Conservation (phyloP, 2,329 filamentous ascomycete genomes). For the Curvularia eragrostidis region DNA sequence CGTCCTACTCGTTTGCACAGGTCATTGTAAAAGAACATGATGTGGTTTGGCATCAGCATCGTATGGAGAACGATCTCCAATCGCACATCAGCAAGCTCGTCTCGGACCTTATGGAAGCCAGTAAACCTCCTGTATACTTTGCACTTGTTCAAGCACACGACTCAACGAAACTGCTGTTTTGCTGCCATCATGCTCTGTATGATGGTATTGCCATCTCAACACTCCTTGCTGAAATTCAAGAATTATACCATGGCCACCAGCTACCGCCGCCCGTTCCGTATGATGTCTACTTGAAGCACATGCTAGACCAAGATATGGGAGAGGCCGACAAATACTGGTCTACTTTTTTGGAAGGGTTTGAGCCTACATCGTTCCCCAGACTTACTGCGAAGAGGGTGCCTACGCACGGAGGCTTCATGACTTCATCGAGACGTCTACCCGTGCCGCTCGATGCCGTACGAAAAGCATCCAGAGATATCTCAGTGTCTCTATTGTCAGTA, state of each 20-base stretch:
- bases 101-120: constrained; percentile 54
- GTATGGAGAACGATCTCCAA: constrained; percentile 36
- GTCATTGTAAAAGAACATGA: constrained; percentile 65
- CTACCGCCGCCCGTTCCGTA: constrained; percentile 64
- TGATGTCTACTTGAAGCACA: constrained; percentile 67
- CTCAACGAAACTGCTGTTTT: constrained; percentile 53
- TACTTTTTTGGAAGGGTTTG: constrained; percentile 60
- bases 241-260: constrained; percentile 55
- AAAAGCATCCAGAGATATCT: constrained; percentile 31
- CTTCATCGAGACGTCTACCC: constrained; percentile 39
- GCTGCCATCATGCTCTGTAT: constrained; percentile 83
- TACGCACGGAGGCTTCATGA: not conserved
- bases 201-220: constrained; percentile 78
- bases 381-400: constrained; percentile 31
- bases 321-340: constrained; percentile 72
- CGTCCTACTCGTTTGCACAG: constrained; percentile 71
- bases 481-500: constrained; percentile 64
- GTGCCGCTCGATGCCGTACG: constrained; percentile 31
- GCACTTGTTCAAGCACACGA: constrained; percentile 29
- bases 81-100: constrained; percentile 55
- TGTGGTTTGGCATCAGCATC: constrained; percentile 50
- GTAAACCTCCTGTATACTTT: constrained; percentile 48
- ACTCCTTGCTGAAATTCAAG: constrained; percentile 74
- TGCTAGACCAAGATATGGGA: constrained; percentile 58
- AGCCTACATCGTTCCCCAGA: constrained; percentile 52